These are phyloP conservation scores for Xenoacremonium recifei DNA, from an alignment of 2,329 filamentous ascomycete species.

Conservation along the genomic window DNA sequence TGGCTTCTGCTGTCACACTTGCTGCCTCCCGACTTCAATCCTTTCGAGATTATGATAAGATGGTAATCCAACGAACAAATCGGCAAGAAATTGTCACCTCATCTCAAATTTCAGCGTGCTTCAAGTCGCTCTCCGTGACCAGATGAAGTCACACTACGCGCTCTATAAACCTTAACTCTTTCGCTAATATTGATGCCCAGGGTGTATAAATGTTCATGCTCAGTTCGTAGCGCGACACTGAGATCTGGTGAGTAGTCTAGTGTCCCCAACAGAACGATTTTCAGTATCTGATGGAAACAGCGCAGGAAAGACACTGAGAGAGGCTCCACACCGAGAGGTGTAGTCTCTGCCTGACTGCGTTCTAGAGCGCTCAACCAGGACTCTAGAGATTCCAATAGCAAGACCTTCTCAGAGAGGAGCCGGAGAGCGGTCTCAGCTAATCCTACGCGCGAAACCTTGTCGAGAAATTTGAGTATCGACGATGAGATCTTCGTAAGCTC, in stretches of 20 bases:
- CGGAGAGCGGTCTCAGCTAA: constrained; percentile 19
- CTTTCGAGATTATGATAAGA: too few relatives aligned
- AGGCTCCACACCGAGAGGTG: constrained; percentile 18
- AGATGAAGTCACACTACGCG: not conserved
- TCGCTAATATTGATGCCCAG: constrained; percentile 28
- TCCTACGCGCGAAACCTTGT: constrained; percentile 24
- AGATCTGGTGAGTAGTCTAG: constrained; percentile 28
- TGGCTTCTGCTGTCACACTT: too few relatives aligned
- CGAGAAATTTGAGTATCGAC: constrained; percentile 32
- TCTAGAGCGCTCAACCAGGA: constrained; percentile 33
- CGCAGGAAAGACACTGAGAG: constrained; percentile 35
- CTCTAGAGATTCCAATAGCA: constrained; percentile 30
- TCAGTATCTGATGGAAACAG: constrained; percentile 33
- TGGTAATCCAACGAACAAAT: too few relatives aligned
- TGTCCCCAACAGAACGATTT: constrained; percentile 32
- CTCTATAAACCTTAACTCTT: constrained; percentile 31
- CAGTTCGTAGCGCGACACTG: constrained; percentile 24
- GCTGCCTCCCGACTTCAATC: too few relatives aligned
- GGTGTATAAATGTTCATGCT: constrained; percentile 30
- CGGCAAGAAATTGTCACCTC: not conserved
- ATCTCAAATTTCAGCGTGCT: constrained; percentile 1
- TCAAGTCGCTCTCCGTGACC: not conserved
- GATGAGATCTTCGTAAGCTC: constrained; percentile 32
- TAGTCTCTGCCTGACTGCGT: constrained; percentile 13
- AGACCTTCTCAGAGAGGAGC: constrained; percentile 29